Evolutionary conservation across 2,329 filamentous ascomycete species (phyloP).

Genomic region (Fusarium fujikuroi): DNA sequence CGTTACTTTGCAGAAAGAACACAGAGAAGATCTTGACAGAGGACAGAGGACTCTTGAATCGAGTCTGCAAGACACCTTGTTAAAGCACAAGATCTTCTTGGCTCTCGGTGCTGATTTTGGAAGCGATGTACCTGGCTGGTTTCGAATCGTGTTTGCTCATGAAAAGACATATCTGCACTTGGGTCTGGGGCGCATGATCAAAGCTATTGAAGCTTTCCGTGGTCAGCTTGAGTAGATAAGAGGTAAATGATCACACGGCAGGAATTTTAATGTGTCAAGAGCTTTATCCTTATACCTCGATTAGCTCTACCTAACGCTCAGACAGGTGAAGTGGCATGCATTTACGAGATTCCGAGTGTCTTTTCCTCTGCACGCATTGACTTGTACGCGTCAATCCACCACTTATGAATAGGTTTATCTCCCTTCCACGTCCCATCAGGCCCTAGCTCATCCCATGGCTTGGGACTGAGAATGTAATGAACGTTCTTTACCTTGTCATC

Average conservation of each 20-base stretch:
- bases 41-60: not conserved
- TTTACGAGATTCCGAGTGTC: fast-evolving
- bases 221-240: fast-evolving
- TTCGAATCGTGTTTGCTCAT: not conserved
- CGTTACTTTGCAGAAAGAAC: fast-evolving
- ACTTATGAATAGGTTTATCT: conserved; percentile 2
- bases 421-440: conserved; percentile 1
- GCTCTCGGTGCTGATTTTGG: not conserved
- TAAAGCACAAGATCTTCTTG: not conserved
- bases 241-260: fast-evolving
- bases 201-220: not conserved
- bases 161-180: not conserved
- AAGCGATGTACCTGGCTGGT: conserved; percentile 2
- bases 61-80: not conserved
- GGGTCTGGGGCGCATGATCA: not conserved
- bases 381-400: conserved; percentile 18
- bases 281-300: not conserved
- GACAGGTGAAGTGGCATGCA: fast-evolving
- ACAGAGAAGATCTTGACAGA: fast-evolving
- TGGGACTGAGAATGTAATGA: conserved; percentile 20
- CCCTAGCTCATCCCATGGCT: conserved; percentile 14
- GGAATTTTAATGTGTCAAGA: not conserved
- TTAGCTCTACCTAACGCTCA: fast-evolving
- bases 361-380: not conserved
- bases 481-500: conserved; percentile 23